These are phyloP conservation scores for Phyllostachys edulis DNA, from an alignment of 176 grass and related monocot genomes.

Conservation along the genomic window DNA sequence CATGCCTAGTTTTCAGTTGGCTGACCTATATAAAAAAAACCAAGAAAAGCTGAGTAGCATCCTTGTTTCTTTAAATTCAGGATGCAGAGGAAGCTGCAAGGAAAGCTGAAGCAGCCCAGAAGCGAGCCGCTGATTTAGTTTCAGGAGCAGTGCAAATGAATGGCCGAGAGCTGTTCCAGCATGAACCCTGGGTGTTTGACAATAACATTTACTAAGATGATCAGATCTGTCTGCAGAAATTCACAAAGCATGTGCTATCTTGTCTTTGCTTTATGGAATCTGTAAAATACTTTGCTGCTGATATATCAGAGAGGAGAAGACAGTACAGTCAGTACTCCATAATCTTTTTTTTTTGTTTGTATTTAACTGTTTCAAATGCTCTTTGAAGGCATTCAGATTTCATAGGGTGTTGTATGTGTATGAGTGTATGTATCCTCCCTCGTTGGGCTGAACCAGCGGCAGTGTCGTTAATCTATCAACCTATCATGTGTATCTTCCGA, in stretches of 20 bases:
- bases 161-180: slow-evolving; percentile 73
- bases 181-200: slow-evolving; percentile 84
- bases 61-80: slow-evolving; percentile 36
- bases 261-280: neutral
- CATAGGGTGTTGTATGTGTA: neutral
- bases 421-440: neutral
- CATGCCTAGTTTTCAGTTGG: neutral
- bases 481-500: no score
- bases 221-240: neutral
- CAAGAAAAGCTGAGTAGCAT: neutral
- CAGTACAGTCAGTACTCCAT: no score
- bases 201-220: slow-evolving; percentile 21
- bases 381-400: neutral
- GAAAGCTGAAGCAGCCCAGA: slow-evolving; percentile 62
- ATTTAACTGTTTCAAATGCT: no score
- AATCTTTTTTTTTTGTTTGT: no score
- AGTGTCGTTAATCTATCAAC: no score
- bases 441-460: no score
- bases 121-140: slow-evolving; percentile 56
- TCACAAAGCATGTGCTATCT: neutral
- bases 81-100: slow-evolving; percentile 49
- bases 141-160: slow-evolving; percentile 72
- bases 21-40: neutral
- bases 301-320: neutral
- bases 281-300: neutral